phyloP scores from a whole-genome alignment of 192 early-diverging fungal species.

The Gaertneriomyces semiglobifer region DNA sequence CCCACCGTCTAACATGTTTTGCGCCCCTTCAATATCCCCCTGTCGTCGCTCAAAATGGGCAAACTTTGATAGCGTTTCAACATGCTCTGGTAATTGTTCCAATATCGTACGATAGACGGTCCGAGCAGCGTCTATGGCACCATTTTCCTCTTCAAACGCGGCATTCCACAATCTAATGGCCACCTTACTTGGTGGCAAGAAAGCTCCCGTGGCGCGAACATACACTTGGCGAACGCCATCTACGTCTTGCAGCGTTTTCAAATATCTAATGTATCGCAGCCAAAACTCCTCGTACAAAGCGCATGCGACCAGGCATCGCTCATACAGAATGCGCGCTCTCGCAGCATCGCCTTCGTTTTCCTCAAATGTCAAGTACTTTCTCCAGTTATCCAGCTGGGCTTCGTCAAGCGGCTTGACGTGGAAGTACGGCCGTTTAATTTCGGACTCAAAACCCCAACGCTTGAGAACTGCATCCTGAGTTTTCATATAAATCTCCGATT shows the following conservation, averaged over 20 bases:
- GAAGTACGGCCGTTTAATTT: conserved; percentile 77
- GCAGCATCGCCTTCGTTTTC: conserved; percentile 54
- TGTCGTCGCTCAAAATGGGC: conserved; percentile 65
- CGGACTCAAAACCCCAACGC: conserved; percentile 71
- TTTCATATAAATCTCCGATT: conserved; percentile 55
- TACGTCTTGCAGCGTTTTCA: conserved; percentile 43
- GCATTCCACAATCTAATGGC: conserved; percentile 45
- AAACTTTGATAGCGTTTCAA: conserved; percentile 61
- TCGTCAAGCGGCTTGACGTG: conserved; percentile 75
- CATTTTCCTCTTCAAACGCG: conserved; percentile 62
- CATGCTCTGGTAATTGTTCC: conserved; percentile 57
- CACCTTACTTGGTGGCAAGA: conserved; percentile 41
- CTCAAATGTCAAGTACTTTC: conserved; percentile 71
- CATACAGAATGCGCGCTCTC: conserved; percentile 62
- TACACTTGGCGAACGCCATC: conserved; percentile 52
- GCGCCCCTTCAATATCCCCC: conserved; percentile 36
- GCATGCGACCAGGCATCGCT: conserved; percentile 72
- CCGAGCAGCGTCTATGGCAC: conserved; percentile 52
- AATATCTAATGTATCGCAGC: conserved; percentile 64
- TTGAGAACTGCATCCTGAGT: conserved; percentile 68
- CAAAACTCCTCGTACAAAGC: conserved; percentile 79
- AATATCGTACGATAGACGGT: conserved; percentile 55
- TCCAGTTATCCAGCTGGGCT: conserved; percentile 65
- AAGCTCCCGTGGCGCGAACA: conserved; percentile 49
- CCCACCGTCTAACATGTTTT: conserved; percentile 42